These are phyloP conservation scores for Aegilops speltoides DNA, from an alignment of 176 grass and related monocot species.

Conservation along the genomic window DNA sequence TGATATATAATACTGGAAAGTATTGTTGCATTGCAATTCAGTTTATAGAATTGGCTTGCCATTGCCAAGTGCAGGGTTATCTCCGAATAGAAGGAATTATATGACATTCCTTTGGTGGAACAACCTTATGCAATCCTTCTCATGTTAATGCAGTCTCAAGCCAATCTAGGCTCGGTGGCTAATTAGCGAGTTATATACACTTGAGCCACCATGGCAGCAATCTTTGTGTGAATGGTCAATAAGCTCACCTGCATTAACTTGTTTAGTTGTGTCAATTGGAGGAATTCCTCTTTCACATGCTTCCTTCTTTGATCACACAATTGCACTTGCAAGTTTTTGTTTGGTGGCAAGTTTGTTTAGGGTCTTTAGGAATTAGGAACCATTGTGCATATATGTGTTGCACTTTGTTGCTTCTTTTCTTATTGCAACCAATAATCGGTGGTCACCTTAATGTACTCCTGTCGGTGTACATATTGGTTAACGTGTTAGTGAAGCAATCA, in stretches of 20 bases:
- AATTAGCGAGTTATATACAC: conserved; percentile 60
- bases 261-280: conserved; percentile 31
- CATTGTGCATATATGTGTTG: not conserved
- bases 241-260: conserved; percentile 44
- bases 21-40: not conserved
- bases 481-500: not conserved
- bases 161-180: conserved; percentile 35
- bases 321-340: not conserved
- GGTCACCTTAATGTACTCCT: conserved; percentile 14
- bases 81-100: not conserved
- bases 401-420: not conserved
- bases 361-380: not conserved
- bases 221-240: conserved; percentile 61
- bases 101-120: too few species aligned
- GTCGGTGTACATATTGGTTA: not conserved
- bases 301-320: conserved; percentile 27
- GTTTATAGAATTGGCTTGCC: not conserved
- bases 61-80: not conserved
- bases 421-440: conserved; percentile 24
- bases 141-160: too few species aligned
- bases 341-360: not conserved
- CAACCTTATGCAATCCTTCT: not conserved
- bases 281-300: not conserved
- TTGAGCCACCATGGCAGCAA: conserved; percentile 34
- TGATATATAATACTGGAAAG: not conserved